Evolutionary conservation across 2,329 filamentous ascomycete species (phyloP), one percentile per base, ranked within the genome.

Genomic region (Aspergillaceae sp.): DNA sequence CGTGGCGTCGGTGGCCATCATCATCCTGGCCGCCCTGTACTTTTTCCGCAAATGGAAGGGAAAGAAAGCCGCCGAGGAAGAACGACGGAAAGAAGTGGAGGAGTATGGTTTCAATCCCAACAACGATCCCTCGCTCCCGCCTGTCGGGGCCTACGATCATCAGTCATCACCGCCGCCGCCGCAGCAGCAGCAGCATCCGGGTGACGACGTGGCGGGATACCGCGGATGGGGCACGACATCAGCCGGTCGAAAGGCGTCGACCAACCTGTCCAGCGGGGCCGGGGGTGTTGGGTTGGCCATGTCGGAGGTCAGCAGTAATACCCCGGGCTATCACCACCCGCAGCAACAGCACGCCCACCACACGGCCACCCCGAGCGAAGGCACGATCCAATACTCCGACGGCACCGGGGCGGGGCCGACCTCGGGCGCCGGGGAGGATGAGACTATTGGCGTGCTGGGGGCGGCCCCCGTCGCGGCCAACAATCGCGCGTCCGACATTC

Each of bases 91-190:
- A 71, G 92, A 98, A 68, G 89, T 96, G 7, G 91, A 97, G 65
- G 92, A 97, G 63, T 97, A 97, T 64, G 84, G 86, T 30, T 97
- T 90, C 74, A 97, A 97, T 66, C 92, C 92, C n/a, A 97, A 97
- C 68, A 84, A 89, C 49, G 90, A 96, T 62, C 88, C 90, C 0
- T 88, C 86, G 1, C 74, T 95, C 8, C 81, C 81, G 5, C 74
- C 75, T 7, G 73, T 79, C 28, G 19, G 19, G 19, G 19, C 19
- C 19, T 19, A 19, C 19, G 19, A 19, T 19, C 19, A 19, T 19
- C 19, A 19, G 19, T 19, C 19, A 19, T 19, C 19, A 2, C 19
- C 19, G 2, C 19, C 19, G 69, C 74, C 44, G 74, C 59, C 6
- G 66, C 61, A 30, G 67, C 64, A 36, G 71, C 71, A 56, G 82